phyloP scores from a whole-genome alignment of 352 stramenopile genomes.

The Globisporangium middletonii region DNA sequence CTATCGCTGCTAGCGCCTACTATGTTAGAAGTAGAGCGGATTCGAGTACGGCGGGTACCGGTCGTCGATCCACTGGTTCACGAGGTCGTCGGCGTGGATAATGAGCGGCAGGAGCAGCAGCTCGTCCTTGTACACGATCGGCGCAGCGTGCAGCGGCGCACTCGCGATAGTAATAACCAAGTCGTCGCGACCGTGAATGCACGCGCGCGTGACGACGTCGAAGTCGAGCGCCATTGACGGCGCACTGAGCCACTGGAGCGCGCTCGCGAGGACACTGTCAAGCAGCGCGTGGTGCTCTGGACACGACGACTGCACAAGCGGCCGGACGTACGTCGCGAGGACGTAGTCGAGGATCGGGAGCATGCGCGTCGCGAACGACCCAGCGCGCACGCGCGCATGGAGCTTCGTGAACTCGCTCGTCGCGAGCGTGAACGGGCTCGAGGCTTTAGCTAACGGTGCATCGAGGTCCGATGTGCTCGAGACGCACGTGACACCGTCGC shows the following conservation, averaged over 20 bases:
- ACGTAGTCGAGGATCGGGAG: slow-evolving; percentile 41
- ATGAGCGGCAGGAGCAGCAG: slow-evolving; percentile 52
- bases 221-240: slow-evolving; percentile 47
- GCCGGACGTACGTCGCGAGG: slow-evolving; percentile 25
- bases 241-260: slow-evolving; percentile 40
- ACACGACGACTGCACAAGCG: slow-evolving; percentile 40
- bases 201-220: slow-evolving; percentile 52
- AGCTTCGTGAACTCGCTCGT: slow-evolving; percentile 65
- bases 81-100: slow-evolving; percentile 57
- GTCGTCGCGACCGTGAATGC: slow-evolving; percentile 41
- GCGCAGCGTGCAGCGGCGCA: slow-evolving; percentile 43
- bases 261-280: slow-evolving; percentile 31
- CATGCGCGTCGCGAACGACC: slow-evolving; percentile 39
- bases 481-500: no score
- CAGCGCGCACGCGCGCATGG: slow-evolving; percentile 45
- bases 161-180: slow-evolving; percentile 54
- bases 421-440: slow-evolving; percentile 22
- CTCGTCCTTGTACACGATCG: slow-evolving; percentile 53
- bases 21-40: slow-evolving; percentile 50
- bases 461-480: no score
- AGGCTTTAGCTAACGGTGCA: neutral
- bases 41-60: slow-evolving; percentile 65
- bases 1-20: no score
- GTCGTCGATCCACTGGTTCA: slow-evolving; percentile 74
- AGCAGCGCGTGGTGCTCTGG: slow-evolving; percentile 52